Conservation (phyloP, 305 asterid species). For the Fraxinus baroniana region DNA sequence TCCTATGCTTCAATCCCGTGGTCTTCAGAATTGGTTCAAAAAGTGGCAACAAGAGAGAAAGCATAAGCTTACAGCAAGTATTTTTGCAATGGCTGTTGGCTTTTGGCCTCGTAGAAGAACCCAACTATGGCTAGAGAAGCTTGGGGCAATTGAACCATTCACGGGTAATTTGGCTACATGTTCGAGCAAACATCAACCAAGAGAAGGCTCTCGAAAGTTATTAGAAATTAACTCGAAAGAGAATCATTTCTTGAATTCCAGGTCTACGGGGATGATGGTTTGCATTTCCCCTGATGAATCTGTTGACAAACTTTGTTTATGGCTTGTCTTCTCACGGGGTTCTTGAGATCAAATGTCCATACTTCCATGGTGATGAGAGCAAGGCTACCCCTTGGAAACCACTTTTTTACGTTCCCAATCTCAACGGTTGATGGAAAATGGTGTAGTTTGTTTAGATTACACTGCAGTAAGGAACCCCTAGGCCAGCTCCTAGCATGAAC, state of each 20-base stretch:
- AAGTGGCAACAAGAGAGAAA: slow-evolving; percentile 76
- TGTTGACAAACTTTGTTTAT: slow-evolving; percentile 35
- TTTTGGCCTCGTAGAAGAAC: slow-evolving; percentile 65
- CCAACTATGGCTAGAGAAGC: slow-evolving; percentile 78
- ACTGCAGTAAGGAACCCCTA: slow-evolving; percentile 51
- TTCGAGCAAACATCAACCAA: slow-evolving; percentile 76
- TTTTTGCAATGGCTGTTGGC: slow-evolving; percentile 56
- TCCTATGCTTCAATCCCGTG: slow-evolving; percentile 39
- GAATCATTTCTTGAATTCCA: slow-evolving; percentile 51
- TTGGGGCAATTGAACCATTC: slow-evolving; percentile 64
- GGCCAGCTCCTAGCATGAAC: slow-evolving; percentile 62
- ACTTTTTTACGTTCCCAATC: slow-evolving; percentile 74
- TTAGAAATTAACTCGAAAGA: slow-evolving; percentile 52
- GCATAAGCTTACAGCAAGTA: slow-evolving; percentile 72
- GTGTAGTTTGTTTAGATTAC: slow-evolving; percentile 72
- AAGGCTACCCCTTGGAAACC: slow-evolving; percentile 60
- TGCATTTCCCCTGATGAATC: slow-evolving; percentile 74
- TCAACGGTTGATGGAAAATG: slow-evolving; percentile 88
- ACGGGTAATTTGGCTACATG: slow-evolving; percentile 61
- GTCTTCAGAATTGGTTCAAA: slow-evolving; percentile 73
- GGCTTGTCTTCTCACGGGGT: slow-evolving; percentile 56
- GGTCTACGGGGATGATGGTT: slow-evolving; percentile 55
- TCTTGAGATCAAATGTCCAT: slow-evolving; percentile 82
- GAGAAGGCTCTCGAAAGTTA: slow-evolving; percentile 71
- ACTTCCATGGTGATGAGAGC: slow-evolving; percentile 50